These are phyloP conservation scores for Hyphodiscus sp. DNA, from an alignment of 2,329 filamentous ascomycete genomes.

Conservation along the genomic window DNA sequence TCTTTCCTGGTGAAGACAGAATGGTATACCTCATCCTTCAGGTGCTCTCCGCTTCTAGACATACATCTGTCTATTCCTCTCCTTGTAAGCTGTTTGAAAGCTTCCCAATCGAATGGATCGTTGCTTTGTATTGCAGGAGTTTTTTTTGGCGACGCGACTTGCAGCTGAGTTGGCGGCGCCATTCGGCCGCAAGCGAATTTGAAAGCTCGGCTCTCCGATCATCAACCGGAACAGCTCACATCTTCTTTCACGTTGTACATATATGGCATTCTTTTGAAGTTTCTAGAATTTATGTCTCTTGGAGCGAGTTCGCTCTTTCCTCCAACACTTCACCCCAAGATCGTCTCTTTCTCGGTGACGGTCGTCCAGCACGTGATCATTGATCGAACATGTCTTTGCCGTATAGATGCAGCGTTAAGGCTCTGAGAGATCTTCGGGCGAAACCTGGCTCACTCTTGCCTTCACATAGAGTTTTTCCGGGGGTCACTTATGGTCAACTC, in stretches of 20 bases:
- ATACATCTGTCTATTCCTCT: constrained; percentile 11
- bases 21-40: constrained; percentile 29
- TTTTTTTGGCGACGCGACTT: not conserved
- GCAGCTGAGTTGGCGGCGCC: not conserved
- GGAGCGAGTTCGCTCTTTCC: not conserved
- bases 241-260: not conserved
- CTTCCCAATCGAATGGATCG: not conserved
- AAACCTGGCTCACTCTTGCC: not conserved
- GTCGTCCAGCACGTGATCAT: not conserved
- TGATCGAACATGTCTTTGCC: not conserved
- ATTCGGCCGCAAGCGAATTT: not conserved
- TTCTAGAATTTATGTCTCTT: not conserved
- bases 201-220: not conserved
- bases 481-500: not conserved
- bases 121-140: not conserved
- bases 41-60: constrained; percentile 23
- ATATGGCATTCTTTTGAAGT: not conserved
- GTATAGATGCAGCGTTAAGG: not conserved
- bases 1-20: not conserved
- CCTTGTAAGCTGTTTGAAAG: not conserved
- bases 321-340: not conserved
- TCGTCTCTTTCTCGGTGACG: not conserved
- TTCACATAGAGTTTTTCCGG: not conserved
- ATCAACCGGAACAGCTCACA: not conserved
- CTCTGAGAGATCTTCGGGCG: not conserved